A percentile compares a stretch with the other conserved stretches of the same genome.
Conservation (phyloP, 108 stramenopile species). For the Nitzschia inconspicua region DNA sequence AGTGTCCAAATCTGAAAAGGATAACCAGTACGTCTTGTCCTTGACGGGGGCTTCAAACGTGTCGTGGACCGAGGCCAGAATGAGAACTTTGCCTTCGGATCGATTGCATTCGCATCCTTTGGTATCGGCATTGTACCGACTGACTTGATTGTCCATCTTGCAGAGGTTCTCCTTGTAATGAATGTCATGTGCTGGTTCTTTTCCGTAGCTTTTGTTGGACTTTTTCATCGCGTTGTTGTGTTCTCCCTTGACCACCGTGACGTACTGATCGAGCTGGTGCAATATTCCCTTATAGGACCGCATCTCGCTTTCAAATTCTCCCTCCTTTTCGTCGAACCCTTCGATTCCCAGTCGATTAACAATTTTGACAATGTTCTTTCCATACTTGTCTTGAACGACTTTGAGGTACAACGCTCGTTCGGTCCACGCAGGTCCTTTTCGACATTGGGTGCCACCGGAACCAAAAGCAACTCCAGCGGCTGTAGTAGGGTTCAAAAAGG, state of each 20-base stretch:
- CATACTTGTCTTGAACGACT: conserved; percentile 58
- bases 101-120: conserved; percentile 72
- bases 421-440: conserved; percentile 82
- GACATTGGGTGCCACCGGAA: conserved; percentile 74
- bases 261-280: conserved; percentile 50
- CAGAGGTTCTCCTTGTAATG: conserved; percentile 64
- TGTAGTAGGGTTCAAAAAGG: conserved; percentile 83
- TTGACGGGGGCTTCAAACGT: conserved; percentile 67
- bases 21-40: conserved; percentile 74
- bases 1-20: conserved; percentile 67
- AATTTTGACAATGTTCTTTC: conserved; percentile 45
- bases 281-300: conserved; percentile 42
- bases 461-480: conserved; percentile 86
- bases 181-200: conserved; percentile 53
- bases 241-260: conserved; percentile 46
- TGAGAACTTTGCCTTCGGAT: conserved; percentile 84
- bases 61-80: conserved; percentile 84
- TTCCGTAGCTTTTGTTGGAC: conserved; percentile 47
- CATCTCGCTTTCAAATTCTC: conserved; percentile 25
- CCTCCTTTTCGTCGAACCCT: conserved; percentile 64
- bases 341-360: conserved; percentile 78
- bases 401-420: conserved; percentile 79
- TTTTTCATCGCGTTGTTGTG: conserved; percentile 46
- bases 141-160: conserved; percentile 40
- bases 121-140: conserved; percentile 83